These are phyloP conservation scores for Yueomyces sinensis DNA, from an alignment of 805 yeast genomes.

Conservation along the genomic window DNA sequence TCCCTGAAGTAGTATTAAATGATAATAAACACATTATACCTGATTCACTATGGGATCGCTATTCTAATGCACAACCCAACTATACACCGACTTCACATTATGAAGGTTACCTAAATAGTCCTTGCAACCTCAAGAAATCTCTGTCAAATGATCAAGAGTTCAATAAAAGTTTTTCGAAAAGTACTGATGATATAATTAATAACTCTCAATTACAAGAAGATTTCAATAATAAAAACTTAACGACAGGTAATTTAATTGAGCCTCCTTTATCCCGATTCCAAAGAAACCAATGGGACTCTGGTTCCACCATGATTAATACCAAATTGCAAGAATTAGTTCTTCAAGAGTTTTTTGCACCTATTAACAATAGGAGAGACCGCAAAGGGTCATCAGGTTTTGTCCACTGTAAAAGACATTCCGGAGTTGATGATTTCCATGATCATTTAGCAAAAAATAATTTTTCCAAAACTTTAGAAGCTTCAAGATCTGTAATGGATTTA, in stretches of 20 bases:
- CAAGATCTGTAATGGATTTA: conserved; percentile 21
- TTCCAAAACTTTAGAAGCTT: conserved; percentile 17
- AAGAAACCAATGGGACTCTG: conserved; percentile 11
- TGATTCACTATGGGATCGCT: conserved; percentile 55
- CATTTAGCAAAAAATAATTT: neutral
- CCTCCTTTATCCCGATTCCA: neutral
- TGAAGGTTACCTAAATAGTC: too few species aligned
- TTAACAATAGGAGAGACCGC: conserved; percentile 4
- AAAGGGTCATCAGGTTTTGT: neutral
- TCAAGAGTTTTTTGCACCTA: conserved; percentile 48
- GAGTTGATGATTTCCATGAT: neutral
- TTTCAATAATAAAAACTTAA: too few species aligned
- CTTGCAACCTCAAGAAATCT: too few species aligned
- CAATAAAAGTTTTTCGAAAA: neutral
- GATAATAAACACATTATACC: conserved; percentile 91
- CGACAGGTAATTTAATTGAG: neutral
- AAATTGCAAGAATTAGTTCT: conserved; percentile 58
- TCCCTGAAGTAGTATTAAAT: conserved; percentile 68
- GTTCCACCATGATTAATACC: conserved; percentile 56
- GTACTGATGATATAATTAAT: neutral
- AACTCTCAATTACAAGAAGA: neutral
- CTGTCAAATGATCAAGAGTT: neutral
- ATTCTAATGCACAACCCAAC: conserved; percentile 29
- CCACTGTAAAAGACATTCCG: neutral
- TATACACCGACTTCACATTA: conserved; percentile 15